Evolutionary conservation across 129 eudicot genomes (phyloP).

Genomic region (Erigeron canadensis): DNA sequence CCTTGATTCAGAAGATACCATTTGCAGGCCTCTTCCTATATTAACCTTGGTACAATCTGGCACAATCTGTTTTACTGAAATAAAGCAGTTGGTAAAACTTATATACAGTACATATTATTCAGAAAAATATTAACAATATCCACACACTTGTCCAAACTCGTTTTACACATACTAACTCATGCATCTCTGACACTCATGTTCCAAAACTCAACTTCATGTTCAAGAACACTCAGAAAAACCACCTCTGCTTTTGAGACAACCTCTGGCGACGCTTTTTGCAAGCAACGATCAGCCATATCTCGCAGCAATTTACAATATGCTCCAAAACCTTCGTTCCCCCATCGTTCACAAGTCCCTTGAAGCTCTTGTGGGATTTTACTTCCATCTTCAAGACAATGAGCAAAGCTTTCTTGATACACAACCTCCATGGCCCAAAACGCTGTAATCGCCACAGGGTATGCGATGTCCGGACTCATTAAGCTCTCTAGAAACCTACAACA

Average conservation of each 20-base stretch:
- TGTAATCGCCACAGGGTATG: constrained; percentile 61
- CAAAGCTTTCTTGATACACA: constrained; percentile 83
- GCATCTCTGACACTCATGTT: constrained; percentile 60
- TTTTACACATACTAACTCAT: neutral
- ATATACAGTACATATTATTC: neutral
- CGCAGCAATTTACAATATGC: constrained; percentile 53
- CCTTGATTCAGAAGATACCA: no score
- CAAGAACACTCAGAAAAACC: constrained; percentile 48
- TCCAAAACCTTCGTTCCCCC: constrained; percentile 78
- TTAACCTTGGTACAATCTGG: no score
- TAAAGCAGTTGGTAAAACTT: neutral
- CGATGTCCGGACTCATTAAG: constrained; percentile 53
- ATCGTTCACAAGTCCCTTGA: constrained; percentile 68
- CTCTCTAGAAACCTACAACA: constrained; percentile 64
- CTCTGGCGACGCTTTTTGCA: constrained; percentile 52
- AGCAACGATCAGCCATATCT: constrained; percentile 51
- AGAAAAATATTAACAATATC: neutral
- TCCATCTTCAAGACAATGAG: constrained; percentile 74
- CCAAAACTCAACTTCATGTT: constrained; percentile 85
- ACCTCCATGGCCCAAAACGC: constrained; percentile 76
- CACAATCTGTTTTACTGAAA: no score
- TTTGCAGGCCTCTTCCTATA: no score
- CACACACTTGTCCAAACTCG: neutral
- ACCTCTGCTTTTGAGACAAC: constrained; percentile 60
- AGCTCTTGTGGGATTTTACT: constrained; percentile 66